Percentiles rank a stretch among this genome's conserved stretches.
Conservation (phyloP, 2,329 filamentous ascomycete species). For the Herpotrichia juniperi region DNA sequence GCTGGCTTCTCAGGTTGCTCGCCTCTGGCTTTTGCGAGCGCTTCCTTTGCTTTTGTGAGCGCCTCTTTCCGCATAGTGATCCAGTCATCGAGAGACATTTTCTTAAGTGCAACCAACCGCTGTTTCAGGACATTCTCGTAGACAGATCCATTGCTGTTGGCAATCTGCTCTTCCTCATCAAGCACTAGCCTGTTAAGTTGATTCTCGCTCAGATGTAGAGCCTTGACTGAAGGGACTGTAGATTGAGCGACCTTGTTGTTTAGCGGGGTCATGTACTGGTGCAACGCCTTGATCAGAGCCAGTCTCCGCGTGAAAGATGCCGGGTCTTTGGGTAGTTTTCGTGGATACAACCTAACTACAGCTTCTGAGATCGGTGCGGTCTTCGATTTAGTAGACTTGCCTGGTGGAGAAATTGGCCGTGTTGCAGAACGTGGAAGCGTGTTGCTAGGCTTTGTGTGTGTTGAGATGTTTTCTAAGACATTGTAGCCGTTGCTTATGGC, state of each 20-base stretch:
- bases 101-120: conserved; percentile 75
- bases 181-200: conserved; percentile 71
- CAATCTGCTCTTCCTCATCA: conserved; percentile 79
- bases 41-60: conserved; percentile 27
- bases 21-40: conserved; percentile 30
- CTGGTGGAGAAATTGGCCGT: conserved; percentile 39
- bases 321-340: conserved; percentile 62
- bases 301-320: conserved; percentile 41
- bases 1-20: conserved; percentile 46
- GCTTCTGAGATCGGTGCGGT: conserved; percentile 48
- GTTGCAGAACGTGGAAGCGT: conserved; percentile 29
- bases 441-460: conserved; percentile 6
- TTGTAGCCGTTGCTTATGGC: background rate
- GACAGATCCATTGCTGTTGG: conserved; percentile 69
- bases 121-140: conserved; percentile 88
- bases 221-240: conserved; percentile 56
- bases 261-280: conserved; percentile 69
- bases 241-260: conserved; percentile 67
- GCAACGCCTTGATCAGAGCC: conserved; percentile 63
- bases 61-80: conserved; percentile 60
- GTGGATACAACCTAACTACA: conserved; percentile 65
- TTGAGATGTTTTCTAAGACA: conserved; percentile 4
- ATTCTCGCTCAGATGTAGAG: conserved; percentile 67
- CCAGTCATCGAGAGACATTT: conserved; percentile 77
- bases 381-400: conserved; percentile 20